phyloP scores from a whole-genome alignment of 1,284 basidiomycete genomes.

The Rhodofomes roseus region DNA sequence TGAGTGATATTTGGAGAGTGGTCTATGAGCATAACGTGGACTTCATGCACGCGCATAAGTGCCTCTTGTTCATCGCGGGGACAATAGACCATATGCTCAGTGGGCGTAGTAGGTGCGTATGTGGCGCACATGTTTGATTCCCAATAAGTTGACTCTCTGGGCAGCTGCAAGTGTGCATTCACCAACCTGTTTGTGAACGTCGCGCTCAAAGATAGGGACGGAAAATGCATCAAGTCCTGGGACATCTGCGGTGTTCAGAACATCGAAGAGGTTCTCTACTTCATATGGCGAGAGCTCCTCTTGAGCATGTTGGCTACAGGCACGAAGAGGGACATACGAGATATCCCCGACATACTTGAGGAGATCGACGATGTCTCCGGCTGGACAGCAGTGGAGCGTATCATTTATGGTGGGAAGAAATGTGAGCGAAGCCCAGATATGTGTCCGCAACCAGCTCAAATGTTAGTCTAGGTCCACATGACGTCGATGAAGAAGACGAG shows the following conservation, averaged over 20 bases:
- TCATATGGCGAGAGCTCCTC: conserved; percentile 69
- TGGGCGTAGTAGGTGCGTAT: conserved; percentile 42
- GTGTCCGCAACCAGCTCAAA: background rate
- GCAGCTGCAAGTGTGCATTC: conserved; percentile 46
- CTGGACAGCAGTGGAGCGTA: conserved; percentile 45
- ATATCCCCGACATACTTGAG: conserved; percentile 48
- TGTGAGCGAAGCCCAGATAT: conserved; percentile 28
- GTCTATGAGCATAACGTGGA: conserved; percentile 53
- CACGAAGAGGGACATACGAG: conserved; percentile 30
- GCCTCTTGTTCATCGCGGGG: conserved; percentile 47
- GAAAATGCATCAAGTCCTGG: conserved; percentile 47
- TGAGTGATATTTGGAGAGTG: conserved; percentile 56
- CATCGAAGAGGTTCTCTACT: conserved; percentile 47
- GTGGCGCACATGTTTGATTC: background rate
- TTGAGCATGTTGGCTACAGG: conserved; percentile 46
- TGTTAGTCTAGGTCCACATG: conserved; percentile 14
- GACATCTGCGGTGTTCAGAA: conserved; percentile 44
- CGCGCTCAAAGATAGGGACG: conserved; percentile 36
- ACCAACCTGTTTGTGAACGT: conserved; percentile 44
- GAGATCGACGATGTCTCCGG: conserved; percentile 50
- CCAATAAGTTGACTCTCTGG: background rate
- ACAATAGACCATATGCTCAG: conserved; percentile 41
- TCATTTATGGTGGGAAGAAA: conserved; percentile 47
- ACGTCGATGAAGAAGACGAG: conserved; percentile 21
- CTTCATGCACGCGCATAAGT: conserved; percentile 49